These are phyloP conservation scores for Gossypium mustelinum DNA, from an alignment of 345 rosid genomes.

Conservation along the genomic window DNA sequence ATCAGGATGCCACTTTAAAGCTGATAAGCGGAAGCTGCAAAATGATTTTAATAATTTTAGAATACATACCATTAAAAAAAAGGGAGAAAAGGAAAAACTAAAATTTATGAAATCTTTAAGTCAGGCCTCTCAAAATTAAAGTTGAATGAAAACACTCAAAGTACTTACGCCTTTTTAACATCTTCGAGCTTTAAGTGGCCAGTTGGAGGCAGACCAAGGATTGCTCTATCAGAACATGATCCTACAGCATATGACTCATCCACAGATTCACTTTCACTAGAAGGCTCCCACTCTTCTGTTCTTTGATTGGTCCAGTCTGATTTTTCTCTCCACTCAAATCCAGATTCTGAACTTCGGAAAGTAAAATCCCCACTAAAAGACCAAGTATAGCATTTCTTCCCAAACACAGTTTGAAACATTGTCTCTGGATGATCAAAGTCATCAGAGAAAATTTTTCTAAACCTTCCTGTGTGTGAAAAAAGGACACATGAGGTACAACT, in stretches of 20 bases:
- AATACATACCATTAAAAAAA: background rate
- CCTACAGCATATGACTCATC: conserved; percentile 38
- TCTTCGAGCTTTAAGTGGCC: conserved; percentile 67
- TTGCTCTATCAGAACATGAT: conserved; percentile 53
- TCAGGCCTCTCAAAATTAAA: background rate
- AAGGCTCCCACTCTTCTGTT: conserved; percentile 35
- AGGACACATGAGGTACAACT: background rate
- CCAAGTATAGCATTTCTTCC: conserved; percentile 53
- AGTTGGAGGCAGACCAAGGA: conserved; percentile 57
- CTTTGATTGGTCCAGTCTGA: conserved; percentile 38
- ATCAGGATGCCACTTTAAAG: conserved; percentile 96
- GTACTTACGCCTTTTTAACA: conserved; percentile 77
- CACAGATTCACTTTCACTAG: conserved; percentile 41
- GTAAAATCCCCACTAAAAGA: conserved; percentile 26
- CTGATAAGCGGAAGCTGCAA: conserved; percentile 69
- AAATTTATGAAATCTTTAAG: no score
- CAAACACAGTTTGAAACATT: conserved; percentile 38
- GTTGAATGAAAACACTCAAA: background rate
- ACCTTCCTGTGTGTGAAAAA: conserved; percentile 31
- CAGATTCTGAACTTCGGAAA: conserved; percentile 31
- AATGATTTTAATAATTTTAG: conserved; percentile 9
- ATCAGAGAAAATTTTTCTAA: conserved; percentile 34
- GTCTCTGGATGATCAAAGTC: conserved; percentile 43
- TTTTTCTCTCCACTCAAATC: conserved; percentile 62
- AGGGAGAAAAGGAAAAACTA: background rate